Conservation (phyloP, 2,329 filamentous ascomycete species). For the Penicillium nordicum region DNA sequence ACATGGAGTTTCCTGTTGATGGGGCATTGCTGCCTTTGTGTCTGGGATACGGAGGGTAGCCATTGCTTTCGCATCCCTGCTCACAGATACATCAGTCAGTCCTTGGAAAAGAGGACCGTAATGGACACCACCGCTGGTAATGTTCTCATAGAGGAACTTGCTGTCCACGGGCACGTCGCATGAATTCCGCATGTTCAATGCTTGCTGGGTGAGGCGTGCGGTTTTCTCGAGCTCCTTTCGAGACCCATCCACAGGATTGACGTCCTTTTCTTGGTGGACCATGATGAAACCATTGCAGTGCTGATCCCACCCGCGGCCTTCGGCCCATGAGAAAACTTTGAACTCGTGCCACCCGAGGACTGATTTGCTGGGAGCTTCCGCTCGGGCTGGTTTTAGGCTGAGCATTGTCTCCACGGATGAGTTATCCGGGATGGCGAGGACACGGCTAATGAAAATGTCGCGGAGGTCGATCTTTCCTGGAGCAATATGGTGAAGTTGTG, state of each 20-base stretch:
- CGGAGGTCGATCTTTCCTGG: constrained; percentile 21
- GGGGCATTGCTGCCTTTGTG: constrained; percentile 17
- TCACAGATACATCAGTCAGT: constrained; percentile 10
- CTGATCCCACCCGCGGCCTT: constrained; percentile 23
- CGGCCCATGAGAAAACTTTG: constrained; percentile 24
- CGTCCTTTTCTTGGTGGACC: constrained; percentile 18
- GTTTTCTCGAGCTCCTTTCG: constrained; percentile 1
- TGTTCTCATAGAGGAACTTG: constrained; percentile 14
- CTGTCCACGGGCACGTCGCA: constrained; percentile 10
- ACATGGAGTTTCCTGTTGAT: constrained; percentile 10
- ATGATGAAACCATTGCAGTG: constrained; percentile 23
- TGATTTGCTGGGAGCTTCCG: constrained; percentile 16
- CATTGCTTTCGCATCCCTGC: constrained; percentile 3
- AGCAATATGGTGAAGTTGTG: constrained; percentile 18
- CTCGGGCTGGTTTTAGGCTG: constrained; percentile 11
- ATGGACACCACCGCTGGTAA: constrained; percentile 13
- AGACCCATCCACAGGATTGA: constrained; percentile 18
- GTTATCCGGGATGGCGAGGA: constrained; percentile 20
- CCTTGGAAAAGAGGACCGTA: constrained; percentile 19
- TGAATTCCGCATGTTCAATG: constrained; percentile 4
- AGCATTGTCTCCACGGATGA: constrained; percentile 21
- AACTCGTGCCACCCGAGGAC: constrained; percentile 26
- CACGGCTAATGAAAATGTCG: constrained; percentile 21
- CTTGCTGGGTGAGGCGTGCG: neutral
- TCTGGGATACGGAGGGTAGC: constrained; percentile 16